Evolutionary conservation across 2,329 filamentous ascomycete genomes (phyloP), one percentile per base, ranked within the genome.

Genomic region (Pyricularia sp.): DNA sequence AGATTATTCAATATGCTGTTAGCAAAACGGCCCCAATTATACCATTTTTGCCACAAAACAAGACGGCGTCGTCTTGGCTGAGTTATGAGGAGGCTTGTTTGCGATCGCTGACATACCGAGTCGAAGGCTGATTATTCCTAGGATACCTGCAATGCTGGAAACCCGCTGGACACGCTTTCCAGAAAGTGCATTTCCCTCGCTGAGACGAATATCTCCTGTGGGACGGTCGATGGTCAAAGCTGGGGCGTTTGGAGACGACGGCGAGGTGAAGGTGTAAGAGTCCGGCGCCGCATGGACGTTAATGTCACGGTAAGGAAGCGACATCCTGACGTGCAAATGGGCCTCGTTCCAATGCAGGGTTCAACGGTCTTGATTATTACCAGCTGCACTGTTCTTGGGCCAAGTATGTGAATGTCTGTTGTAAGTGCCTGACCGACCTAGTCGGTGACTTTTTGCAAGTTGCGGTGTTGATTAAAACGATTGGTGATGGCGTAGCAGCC

Each of bases 221-320:
- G 95, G 95, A 68, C 95, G 88, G 76, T 98, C 95, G 72, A 99
- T 87, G 17, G 97, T 88, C 67, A 99, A 85, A 11, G 93, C 92
- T 17, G 92, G 93, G 31, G 94, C 91, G 80, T 94, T 89, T 71
- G 94, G 93, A 3, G 93, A 94, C 0, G 95, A 98, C 31, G 95
- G 95, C 31, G 95, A 99, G 58, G 92, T 94, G 80, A 99, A 99
- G 75, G 93, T 92, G 84, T 99, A 99, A 77, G 95, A 91, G 75
- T 94, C 92, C 75, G 92, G 85, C 68, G 94, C 93, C 73, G 93
- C 92, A 80, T 97, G 93, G 79, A 99, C 89, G 79, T 98, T 99
- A 83, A 98, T 96, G 83, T 99, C 95, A 77, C 94, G 88, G 81
- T 94, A 99, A 26, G 94, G 95, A 73, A 87, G 80, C 64, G 76